Conservation (phyloP, 2,329 filamentous ascomycete genomes). For the Graphilbum ipis-grandicollis region DNA sequence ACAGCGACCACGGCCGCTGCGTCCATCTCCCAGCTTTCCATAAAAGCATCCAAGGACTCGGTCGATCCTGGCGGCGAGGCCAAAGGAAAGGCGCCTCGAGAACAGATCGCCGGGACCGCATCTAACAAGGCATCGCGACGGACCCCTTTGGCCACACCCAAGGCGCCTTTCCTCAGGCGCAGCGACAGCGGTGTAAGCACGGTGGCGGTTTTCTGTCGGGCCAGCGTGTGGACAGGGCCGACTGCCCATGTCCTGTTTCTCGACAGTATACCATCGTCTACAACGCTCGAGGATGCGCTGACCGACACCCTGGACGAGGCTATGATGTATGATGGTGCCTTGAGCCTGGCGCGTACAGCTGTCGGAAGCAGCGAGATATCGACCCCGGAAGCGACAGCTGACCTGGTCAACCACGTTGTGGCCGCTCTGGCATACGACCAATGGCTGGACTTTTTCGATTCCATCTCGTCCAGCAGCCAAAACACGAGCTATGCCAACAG, state of each 20-base stretch:
- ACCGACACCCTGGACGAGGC: slow-evolving; percentile 8
- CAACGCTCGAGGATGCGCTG: slow-evolving; percentile 14
- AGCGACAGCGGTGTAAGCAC: not conserved
- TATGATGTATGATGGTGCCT: too few species aligned
- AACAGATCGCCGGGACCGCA: too few species aligned
- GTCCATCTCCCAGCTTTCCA: too few species aligned
- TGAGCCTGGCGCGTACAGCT: too few species aligned
- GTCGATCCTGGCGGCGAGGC: too few species aligned
- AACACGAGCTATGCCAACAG: slow-evolving; percentile 1
- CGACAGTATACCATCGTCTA: slow-evolving; percentile 9
- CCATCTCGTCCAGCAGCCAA: slow-evolving; percentile 6
- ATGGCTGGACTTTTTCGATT: slow-evolving; percentile 21
- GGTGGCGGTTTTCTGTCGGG: slow-evolving; percentile 14
- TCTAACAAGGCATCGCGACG: not conserved
- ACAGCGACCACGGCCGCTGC: too few species aligned
- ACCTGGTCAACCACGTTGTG: slow-evolving; percentile 7
- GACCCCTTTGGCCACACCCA: not conserved
- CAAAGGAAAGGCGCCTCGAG: too few species aligned
- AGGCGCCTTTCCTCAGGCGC: not conserved
- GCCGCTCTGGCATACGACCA: slow-evolving; percentile 12
- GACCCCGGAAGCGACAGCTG: not conserved
- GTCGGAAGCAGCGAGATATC: not conserved
- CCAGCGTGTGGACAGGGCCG: slow-evolving; percentile 16
- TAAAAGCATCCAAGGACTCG: too few species aligned
- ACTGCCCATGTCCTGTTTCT: slow-evolving; percentile 16